Base-by-base conservation (phyloP, 805 yeast species). In the Wickerhamiella sorbophila region DNA sequence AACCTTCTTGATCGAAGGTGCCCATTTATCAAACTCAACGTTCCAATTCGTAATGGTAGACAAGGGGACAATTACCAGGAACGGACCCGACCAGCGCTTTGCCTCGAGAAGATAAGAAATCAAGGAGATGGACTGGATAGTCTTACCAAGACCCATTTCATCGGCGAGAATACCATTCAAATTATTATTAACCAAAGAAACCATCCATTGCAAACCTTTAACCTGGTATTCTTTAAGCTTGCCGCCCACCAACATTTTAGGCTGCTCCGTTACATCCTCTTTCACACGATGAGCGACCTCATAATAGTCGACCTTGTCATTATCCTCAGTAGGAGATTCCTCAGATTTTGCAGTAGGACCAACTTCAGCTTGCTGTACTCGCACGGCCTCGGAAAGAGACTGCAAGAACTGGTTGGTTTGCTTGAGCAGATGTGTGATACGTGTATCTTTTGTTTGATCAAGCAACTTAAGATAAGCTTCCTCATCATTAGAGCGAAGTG, bases 151-250 rank as follows among this genome's bases (percentile, higher is more conserved):
- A 45, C 98, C 98, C 98, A 88, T 88, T 63, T 88, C 98, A 65
- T 88, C 97, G 6, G 98, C 98, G 41, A 88, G 64, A 47, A 88
- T 88, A 66, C 98, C 98, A 59, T 88, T 91, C 55, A 88, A 70
- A 59, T 84, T 93, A 62, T 88, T 88, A 57, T 88, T 88, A 61
- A 71, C 88, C 42, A 88, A 67, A 0, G 97, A 88, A 4, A 88
- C 94, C 98, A 88, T 88, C 98, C 98, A 88, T 58, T 88, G 94
- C 43, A 91, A 68, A 55, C 98, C 98, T 60, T 83, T 83, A 43
- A 88, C 16, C 64, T 88, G 98, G 58, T 88, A 88, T 56, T 88
- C 98, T 59, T 88, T 88, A 57, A 88, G 67, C 1, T 77, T 71
- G 47, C 98, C 98, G 40, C 98, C 98, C 35, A 86, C 77, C 42